These are phyloP conservation scores for Colletotrichum musicola DNA, from an alignment of 2,329 filamentous ascomycete genomes.

Conservation along the genomic window DNA sequence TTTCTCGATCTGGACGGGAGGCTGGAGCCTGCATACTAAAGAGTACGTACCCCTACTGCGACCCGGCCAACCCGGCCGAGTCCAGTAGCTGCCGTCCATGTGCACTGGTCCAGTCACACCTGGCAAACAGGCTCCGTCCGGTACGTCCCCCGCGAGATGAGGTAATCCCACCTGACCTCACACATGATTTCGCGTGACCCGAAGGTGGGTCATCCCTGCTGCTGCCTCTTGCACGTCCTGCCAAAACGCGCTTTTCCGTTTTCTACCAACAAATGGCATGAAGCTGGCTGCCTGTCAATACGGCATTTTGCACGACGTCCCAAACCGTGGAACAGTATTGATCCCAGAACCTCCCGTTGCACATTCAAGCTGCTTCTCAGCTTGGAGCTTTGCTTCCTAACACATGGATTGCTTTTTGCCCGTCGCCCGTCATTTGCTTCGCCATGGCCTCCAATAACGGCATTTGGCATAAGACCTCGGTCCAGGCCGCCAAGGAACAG, in stretches of 20 bases:
- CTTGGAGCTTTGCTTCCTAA: not conserved
- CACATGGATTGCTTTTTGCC: slow-evolving; percentile 19
- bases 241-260: slow-evolving; percentile 32
- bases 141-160: slow-evolving; percentile 14
- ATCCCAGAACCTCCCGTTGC: not conserved
- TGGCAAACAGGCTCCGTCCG: not conserved
- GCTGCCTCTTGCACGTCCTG: slow-evolving; percentile 7
- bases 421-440: slow-evolving; percentile 10
- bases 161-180: slow-evolving; percentile 19
- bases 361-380: not conserved
- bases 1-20: slow-evolving; percentile 10
- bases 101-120: not conserved
- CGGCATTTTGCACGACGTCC: slow-evolving; percentile 12
- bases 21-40: not conserved
- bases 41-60: slow-evolving; percentile 29
- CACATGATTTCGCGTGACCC: slow-evolving; percentile 38
- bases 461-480: slow-evolving; percentile 63
- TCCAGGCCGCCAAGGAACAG: slow-evolving; percentile 59
- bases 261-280: slow-evolving; percentile 16
- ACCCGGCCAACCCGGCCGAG: slow-evolving; percentile 34
- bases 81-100: slow-evolving; percentile 10
- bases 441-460: slow-evolving; percentile 57
- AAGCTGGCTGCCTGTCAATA: slow-evolving; percentile 19
- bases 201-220: slow-evolving; percentile 35
- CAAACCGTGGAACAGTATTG: not conserved